Evolutionary conservation across 1,284 basidiomycete species (phyloP).

Genomic region (Afroboletus lepidellus): DNA sequence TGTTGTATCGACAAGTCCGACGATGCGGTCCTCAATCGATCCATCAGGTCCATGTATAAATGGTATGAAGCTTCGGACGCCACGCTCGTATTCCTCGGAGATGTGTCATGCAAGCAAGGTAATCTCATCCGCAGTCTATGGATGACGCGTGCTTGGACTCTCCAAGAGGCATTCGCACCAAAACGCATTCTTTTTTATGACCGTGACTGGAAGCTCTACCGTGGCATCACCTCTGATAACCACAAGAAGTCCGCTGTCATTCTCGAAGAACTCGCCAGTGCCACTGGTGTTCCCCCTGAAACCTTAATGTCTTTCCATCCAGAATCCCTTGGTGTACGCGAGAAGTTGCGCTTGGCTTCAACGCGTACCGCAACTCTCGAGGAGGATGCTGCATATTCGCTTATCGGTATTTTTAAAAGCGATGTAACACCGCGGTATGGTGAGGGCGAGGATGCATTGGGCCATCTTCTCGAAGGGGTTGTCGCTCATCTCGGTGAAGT

Average conservation of each 20-base stretch:
- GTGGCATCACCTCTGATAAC: background rate
- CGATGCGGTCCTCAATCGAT: too few species aligned
- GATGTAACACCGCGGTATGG: too few species aligned
- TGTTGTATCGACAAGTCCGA: constrained; percentile 5
- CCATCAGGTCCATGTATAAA: too few species aligned
- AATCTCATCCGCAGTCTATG: background rate
- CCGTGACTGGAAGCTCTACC: constrained; percentile 8
- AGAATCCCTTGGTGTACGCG: too few species aligned
- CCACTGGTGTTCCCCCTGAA: background rate
- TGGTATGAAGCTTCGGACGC: background rate
- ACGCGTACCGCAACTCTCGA: too few species aligned
- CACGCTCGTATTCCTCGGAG: background rate
- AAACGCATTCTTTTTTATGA: constrained; percentile 10
- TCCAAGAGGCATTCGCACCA: constrained; percentile 6
- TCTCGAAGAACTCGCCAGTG: constrained; percentile 4
- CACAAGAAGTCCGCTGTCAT: constrained; percentile 4
- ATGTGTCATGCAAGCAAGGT: background rate
- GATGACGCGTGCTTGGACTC: constrained; percentile 2
- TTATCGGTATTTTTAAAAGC: too few species aligned
- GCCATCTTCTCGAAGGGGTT: too few species aligned
- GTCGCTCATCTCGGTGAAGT: too few species aligned
- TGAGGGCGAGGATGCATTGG: too few species aligned
- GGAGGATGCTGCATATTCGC: too few species aligned
- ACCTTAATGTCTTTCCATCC: constrained; percentile 2
- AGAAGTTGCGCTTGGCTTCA: too few species aligned